phyloP scores from a whole-genome alignment of 305 asterid genomes.

The Withania somnifera region DNA sequence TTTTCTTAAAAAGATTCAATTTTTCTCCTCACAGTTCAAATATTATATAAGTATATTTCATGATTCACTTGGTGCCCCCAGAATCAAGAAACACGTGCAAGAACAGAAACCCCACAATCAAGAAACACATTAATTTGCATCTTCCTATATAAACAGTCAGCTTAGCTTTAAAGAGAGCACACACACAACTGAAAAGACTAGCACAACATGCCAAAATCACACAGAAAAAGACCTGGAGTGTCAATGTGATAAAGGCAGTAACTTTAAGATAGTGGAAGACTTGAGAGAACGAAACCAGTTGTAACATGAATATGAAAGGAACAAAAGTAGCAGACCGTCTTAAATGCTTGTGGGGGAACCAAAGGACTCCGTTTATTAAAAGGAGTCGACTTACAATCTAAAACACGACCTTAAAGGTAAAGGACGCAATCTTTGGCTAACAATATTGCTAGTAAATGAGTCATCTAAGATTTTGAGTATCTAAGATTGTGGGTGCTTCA shows the following conservation, averaged over 20 bases:
- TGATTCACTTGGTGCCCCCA: neutral
- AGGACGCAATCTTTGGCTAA: no score
- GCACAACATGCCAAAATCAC: neutral
- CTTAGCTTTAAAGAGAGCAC: no score
- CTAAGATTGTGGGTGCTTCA: no score
- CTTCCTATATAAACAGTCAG: no score
- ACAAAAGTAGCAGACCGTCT: neutral
- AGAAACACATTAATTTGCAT: neutral
- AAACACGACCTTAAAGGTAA: no score
- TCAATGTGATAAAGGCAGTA: neutral
- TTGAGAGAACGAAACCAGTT: no score
- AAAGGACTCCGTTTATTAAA: no score
- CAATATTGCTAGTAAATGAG: no score
- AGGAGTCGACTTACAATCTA: no score
- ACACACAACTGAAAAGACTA: neutral
- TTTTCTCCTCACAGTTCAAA: neutral
- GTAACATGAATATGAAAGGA: neutral
- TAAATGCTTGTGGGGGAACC: neutral
- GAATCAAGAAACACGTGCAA: neutral
- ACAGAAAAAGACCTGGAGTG: neutral
- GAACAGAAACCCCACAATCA: neutral
- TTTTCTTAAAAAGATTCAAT: no score
- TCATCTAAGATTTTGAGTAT: no score
- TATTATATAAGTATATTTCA: neutral
- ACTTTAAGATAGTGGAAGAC: neutral